Evolutionary conservation across 2,329 filamentous ascomycete genomes (phyloP).

Genomic region (Trichophyton simii): DNA sequence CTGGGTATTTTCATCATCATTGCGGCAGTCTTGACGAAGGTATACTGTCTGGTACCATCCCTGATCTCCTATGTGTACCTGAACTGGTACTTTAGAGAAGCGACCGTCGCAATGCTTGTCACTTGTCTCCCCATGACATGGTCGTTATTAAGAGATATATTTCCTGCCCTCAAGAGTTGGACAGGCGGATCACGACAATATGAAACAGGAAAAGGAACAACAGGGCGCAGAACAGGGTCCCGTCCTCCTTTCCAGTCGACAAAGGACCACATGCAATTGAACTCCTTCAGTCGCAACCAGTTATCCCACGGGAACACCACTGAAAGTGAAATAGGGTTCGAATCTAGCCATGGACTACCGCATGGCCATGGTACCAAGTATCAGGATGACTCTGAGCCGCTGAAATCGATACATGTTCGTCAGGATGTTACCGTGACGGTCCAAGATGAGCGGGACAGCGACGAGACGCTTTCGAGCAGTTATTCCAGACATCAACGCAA

Average conservation of each 20-base stretch:
- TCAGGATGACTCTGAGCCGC: constrained; percentile 18
- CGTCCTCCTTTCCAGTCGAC: not conserved
- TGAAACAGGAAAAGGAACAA: not conserved
- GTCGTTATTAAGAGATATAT: constrained; percentile 39
- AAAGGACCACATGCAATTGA: not conserved
- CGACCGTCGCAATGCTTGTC: constrained; percentile 35
- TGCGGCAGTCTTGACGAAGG: constrained; percentile 38
- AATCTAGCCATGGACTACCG: not conserved
- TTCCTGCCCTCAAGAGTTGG: constrained; percentile 32
- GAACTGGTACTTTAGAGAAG: constrained; percentile 39
- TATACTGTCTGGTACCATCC: constrained; percentile 34
- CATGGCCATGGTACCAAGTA: not conserved
- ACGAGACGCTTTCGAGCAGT: not conserved
- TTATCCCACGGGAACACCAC: not conserved
- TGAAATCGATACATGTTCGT: constrained; percentile 26
- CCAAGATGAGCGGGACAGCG: constrained; percentile 7
- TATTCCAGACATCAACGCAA: not conserved
- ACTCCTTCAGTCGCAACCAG: not conserved
- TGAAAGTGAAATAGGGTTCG: not conserved
- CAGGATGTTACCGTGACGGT: constrained; percentile 29
- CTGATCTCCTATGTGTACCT: constrained; percentile 33
- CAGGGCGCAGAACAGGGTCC: constrained; percentile 15
- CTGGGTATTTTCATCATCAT: constrained; percentile 38
- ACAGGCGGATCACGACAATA: constrained; percentile 27
- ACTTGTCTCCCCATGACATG: constrained; percentile 42